Conservation (phyloP, 176 grass and related monocot species). For the Zoysia japonica region DNA sequence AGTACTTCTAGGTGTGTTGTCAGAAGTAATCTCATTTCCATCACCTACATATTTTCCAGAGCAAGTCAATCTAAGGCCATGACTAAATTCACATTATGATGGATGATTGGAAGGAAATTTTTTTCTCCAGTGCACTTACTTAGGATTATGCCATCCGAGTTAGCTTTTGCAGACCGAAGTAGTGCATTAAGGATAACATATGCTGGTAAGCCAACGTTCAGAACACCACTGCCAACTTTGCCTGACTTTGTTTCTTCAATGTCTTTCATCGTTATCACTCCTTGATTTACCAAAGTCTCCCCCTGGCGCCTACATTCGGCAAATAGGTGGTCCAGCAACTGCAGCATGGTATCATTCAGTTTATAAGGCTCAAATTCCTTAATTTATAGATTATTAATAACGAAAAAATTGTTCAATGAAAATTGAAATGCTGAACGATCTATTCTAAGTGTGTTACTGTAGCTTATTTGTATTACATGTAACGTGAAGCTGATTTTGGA, state of each 20-base stretch:
- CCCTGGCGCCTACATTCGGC: slow-evolving; percentile 67
- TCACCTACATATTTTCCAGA: slow-evolving; percentile 56
- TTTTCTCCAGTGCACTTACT: slow-evolving; percentile 54
- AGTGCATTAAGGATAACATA: slow-evolving; percentile 88
- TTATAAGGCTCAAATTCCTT: slow-evolving; percentile 18
- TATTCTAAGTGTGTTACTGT: slow-evolving; percentile 10
- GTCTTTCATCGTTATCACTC: slow-evolving; percentile 68
- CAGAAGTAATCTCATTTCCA: slow-evolving; percentile 69
- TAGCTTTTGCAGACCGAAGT: slow-evolving; percentile 64
- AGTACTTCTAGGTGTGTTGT: slow-evolving; percentile 70
- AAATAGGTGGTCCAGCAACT: slow-evolving; percentile 86
- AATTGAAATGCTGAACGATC: background rate
- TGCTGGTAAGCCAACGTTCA: slow-evolving; percentile 86
- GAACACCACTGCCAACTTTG: slow-evolving; percentile 65
- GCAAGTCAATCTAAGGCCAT: slow-evolving; percentile 5
- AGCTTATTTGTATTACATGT: background rate
- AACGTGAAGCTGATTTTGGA: slow-evolving; percentile 1
- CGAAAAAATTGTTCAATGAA: background rate
- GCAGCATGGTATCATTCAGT: slow-evolving; percentile 33
- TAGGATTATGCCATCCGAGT: slow-evolving; percentile 65
- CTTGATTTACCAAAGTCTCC: slow-evolving; percentile 70
- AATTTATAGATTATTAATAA: slow-evolving; percentile 3
- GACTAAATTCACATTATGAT: background rate
- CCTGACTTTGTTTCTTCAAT: slow-evolving; percentile 81
- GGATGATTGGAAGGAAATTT: background rate